A percentile compares a stretch with the other conserved stretches of the same genome.
Evolutionary conservation across 345 rosid species (phyloP).

Genomic region (Eucalyptus microcorys): DNA sequence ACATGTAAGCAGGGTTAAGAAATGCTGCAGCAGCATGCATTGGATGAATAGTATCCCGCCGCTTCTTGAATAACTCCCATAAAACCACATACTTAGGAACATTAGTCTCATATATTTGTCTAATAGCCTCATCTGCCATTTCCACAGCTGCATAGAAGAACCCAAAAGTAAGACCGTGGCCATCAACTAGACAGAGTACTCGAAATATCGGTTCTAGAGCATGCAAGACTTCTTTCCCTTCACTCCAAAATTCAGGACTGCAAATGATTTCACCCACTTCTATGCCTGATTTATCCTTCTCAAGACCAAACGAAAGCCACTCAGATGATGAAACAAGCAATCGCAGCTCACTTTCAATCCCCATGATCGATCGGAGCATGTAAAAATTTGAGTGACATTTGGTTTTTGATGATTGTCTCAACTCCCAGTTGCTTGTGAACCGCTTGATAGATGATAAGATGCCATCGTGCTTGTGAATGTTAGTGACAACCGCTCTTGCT

Average conservation of each 20-base stretch:
- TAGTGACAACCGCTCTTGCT: not conserved
- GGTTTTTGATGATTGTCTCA: not conserved
- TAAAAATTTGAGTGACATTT: not conserved
- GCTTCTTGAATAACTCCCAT: fast-evolving
- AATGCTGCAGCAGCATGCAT: not conserved
- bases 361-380: not conserved
- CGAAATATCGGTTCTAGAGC: not conserved
- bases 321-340: not conserved
- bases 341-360: not conserved
- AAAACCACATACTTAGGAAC: too few species aligned
- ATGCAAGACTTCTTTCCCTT: not conserved
- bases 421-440: not conserved
- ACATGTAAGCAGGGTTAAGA: not conserved
- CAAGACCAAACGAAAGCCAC: not conserved
- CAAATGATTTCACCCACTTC: not conserved
- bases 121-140: not conserved
- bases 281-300: not conserved
- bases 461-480: not conserved
- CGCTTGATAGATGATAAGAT: not conserved
- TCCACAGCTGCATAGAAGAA: not conserved
- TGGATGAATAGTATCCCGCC: too few species aligned
- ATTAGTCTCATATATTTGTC: too few species aligned
- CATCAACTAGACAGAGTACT: not conserved
- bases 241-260: not conserved
- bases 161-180: not conserved